Conservation (phyloP, 495 filamentous ascomycete species). For the Penicillium pancosmium region DNA sequence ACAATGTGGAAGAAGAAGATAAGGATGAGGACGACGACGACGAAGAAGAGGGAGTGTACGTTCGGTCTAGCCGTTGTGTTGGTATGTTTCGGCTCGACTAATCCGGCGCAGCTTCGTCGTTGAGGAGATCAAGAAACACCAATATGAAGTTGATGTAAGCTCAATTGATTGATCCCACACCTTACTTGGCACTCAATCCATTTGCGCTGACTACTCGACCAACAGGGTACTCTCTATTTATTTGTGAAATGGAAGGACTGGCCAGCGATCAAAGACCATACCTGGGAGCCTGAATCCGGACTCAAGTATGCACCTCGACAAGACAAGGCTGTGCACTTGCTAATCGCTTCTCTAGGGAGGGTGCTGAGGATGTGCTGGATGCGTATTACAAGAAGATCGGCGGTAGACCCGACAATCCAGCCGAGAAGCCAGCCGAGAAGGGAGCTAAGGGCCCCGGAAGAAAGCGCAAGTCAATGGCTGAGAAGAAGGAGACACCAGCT, state of each 20-base stretch:
- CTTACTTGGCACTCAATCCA: background rate
- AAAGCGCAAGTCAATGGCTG: slow-evolving; percentile 45
- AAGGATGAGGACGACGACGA: slow-evolving; percentile 45
- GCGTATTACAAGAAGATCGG: slow-evolving; percentile 61
- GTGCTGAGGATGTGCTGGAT: slow-evolving; percentile 54
- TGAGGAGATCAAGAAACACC: slow-evolving; percentile 58
- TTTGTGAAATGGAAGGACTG: slow-evolving; percentile 69
- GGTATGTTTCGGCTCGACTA: slow-evolving; percentile 25
- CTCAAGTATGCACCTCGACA: slow-evolving; percentile 39
- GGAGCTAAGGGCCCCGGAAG: slow-evolving; percentile 21
- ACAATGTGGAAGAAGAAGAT: slow-evolving; percentile 28
- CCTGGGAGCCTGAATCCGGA: slow-evolving; percentile 63
- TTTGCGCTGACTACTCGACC: slow-evolving; percentile 20
- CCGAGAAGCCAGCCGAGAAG: slow-evolving; percentile 8
- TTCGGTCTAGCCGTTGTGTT: background rate
- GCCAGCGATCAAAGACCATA: slow-evolving; percentile 54
- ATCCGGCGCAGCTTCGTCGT: slow-evolving; percentile 57
- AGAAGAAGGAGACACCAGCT: slow-evolving; percentile 30
- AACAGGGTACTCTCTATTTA: slow-evolving; percentile 47
- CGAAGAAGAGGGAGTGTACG: slow-evolving; percentile 47
- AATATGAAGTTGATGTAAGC: slow-evolving; percentile 42
- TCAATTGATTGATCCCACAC: background rate
- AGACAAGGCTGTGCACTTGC: slow-evolving; percentile 12
- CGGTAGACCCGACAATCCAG: slow-evolving; percentile 50
- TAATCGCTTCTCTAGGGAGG: slow-evolving; percentile 37